Percentiles rank a stretch among this genome's conserved stretches.
Evolutionary conservation across 2,329 filamentous ascomycete species (phyloP).

Genomic region (Aspergillus piperis): DNA sequence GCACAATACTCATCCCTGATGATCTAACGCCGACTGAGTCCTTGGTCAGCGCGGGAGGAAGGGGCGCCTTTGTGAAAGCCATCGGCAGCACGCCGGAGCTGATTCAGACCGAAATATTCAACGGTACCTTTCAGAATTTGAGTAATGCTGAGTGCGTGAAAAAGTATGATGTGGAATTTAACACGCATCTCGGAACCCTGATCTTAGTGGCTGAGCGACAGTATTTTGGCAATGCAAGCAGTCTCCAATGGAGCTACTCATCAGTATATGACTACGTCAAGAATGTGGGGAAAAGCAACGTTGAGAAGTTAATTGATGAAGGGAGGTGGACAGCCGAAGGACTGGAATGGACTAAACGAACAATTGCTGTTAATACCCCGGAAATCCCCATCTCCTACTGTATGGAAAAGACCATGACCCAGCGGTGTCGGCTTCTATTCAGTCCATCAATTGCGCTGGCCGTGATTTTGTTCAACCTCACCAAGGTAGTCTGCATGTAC

Average conservation of each 20-base stretch:
- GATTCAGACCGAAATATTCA: constrained; percentile 2
- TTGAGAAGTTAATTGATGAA: background rate
- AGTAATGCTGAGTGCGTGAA: constrained; percentile 3
- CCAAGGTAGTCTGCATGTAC: constrained; percentile 14
- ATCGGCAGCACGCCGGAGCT: constrained; percentile 6
- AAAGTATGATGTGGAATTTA: constrained; percentile 7
- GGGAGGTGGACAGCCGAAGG: background rate
- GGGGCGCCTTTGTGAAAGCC: background rate
- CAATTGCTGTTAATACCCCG: no score
- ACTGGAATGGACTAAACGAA: background rate
- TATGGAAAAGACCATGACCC: constrained; percentile 4
- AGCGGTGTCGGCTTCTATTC: constrained; percentile 12
- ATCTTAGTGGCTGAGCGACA: constrained; percentile 1
- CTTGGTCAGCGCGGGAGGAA: background rate
- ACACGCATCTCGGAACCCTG: constrained; percentile 7
- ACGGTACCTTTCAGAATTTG: constrained; percentile 7
- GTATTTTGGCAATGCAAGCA: background rate
- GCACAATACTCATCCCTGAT: background rate
- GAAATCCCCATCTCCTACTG: constrained; percentile 3
- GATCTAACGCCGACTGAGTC: background rate
- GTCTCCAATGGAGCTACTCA: background rate
- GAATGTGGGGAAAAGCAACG: background rate
- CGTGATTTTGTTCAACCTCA: constrained; percentile 6
- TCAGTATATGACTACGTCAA: background rate
- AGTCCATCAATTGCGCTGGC: constrained; percentile 10